Conservation (phyloP, 2,329 filamentous ascomycete genomes). For the Phialemoniopsis sp. region DNA sequence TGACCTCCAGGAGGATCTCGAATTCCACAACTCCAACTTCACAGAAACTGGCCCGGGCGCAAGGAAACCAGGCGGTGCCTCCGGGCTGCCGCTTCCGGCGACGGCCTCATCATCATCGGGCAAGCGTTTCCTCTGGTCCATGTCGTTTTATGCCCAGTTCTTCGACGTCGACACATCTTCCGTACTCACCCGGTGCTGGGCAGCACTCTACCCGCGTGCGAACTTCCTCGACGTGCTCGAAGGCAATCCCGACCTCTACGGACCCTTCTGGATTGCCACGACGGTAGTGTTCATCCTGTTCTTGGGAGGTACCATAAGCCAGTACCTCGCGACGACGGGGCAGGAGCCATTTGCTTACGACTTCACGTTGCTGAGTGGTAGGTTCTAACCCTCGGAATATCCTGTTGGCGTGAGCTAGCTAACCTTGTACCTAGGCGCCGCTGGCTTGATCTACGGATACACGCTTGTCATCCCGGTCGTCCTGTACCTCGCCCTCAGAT, state of each 20-base stretch:
- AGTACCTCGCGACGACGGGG: slow-evolving; percentile 71
- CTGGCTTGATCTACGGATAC: slow-evolving; percentile 93
- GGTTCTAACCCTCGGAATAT: slow-evolving; percentile 14
- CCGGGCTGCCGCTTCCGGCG: slow-evolving; percentile 50
- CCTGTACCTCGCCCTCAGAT: slow-evolving; percentile 84
- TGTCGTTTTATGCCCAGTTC: slow-evolving; percentile 95
- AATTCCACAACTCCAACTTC: slow-evolving; percentile 95
- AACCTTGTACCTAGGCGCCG: slow-evolving; percentile 41
- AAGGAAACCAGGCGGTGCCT: slow-evolving; percentile 42
- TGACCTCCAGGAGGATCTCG: slow-evolving; percentile 96
- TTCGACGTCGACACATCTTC: slow-evolving; percentile 96
- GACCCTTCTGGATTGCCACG: slow-evolving; percentile 97
- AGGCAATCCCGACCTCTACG: slow-evolving; percentile 94
- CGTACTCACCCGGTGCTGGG: slow-evolving; percentile 80
- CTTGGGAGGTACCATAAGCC: slow-evolving; percentile 88
- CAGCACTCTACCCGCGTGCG: slow-evolving; percentile 82
- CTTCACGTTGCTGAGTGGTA: slow-evolving; percentile 82
- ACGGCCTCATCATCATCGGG: slow-evolving; percentile 45
- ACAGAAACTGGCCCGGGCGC: slow-evolving; percentile 50
- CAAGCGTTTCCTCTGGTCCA: slow-evolving; percentile 89
- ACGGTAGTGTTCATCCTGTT: slow-evolving; percentile 96
- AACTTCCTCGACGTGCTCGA: slow-evolving; percentile 98
- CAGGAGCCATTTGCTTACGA: slow-evolving; percentile 82
- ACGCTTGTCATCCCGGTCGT: slow-evolving; percentile 80
- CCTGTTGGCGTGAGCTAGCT: not conserved